Evolutionary conservation across 805 yeast species (phyloP), one percentile per base, ranked within the genome.

Genomic region (Yarrowia yakushimensis): DNA sequence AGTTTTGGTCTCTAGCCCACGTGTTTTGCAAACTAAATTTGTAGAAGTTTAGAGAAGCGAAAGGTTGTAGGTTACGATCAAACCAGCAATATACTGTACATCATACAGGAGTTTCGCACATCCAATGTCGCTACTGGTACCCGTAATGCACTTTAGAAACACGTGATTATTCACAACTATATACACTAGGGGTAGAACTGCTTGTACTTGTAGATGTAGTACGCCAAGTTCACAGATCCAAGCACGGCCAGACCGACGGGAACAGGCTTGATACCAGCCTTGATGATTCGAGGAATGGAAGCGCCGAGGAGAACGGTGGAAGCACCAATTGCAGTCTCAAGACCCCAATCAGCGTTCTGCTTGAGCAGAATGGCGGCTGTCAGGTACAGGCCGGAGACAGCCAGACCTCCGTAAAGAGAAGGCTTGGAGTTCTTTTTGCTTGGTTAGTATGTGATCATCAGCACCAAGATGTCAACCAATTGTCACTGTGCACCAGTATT

Each of bases 241-340:
- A 89, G 71, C 17, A 78, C 77, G n/a, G 86, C 75, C 66, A 91
- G 78, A 22, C 78, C 70, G 52, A 87, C 68, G 4, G 97, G 97
- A 63, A 91, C 82, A 0, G 96, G 93, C 70, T 87, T 87, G 52
- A 27, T 15, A 65, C 77, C 78, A 9, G 83, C 78, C 33, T 85
- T 83, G 62, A 82, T 65, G 13, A 88, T 83, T 70, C 97, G 81
- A 33, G 83, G 81, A n/a, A 86, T 68, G n/a, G 96, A 91, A 12
- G 93, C 92, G 41, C 80, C 79, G 15, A 86, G 72, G 67, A 91
- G 79, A 17, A 87, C 69, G 1, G 84, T 68, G 8, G 96, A 86
- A 2, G 92, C 82, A 15, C 85, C 87, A 63, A 91, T 76, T 0
- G 97, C 96, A n/a, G 86, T 72, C 72, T 88, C 91, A 66, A 92